Evolutionary conservation across 2,329 filamentous ascomycete species (phyloP).

Genomic region (Aspergillus pseudoterreus): DNA sequence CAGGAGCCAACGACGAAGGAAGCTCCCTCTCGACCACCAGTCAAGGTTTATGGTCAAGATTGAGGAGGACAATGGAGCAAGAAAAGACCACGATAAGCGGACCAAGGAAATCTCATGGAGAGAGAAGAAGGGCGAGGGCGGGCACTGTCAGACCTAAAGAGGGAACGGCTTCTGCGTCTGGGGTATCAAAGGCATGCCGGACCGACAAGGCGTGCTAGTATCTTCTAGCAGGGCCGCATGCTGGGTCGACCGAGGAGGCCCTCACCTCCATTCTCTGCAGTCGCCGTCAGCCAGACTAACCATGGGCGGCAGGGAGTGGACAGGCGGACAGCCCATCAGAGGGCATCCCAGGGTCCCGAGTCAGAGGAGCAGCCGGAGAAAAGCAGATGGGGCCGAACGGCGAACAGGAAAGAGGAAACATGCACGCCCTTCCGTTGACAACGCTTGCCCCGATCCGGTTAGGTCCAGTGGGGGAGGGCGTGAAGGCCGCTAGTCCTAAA

Average conservation of each 20-base stretch:
- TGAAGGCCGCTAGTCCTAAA: not conserved
- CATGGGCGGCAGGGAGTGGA: constrained; percentile 10
- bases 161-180: constrained; percentile 20
- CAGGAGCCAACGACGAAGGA: not conserved
- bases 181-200: constrained; percentile 23
- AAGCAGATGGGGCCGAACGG: constrained; percentile 1
- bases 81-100: not conserved
- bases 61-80: not conserved
- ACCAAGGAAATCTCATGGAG: constrained; percentile 2
- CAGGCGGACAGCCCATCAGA: not conserved
- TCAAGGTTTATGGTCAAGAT: too few relatives aligned
- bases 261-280: not conserved
- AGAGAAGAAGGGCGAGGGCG: constrained; percentile 10
- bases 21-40: not conserved
- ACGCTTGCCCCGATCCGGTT: not conserved
- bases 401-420: not conserved
- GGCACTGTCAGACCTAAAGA: constrained; percentile 9
- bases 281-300: constrained; percentile 7
- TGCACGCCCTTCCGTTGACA: constrained; percentile 4
- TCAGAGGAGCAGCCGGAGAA: not conserved
- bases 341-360: not conserved
- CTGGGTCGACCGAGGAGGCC: not conserved
- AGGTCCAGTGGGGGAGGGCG: not conserved
- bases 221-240: constrained; percentile 16
- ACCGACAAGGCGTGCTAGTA: constrained; percentile 12